Conservation (phyloP, 1,284 basidiomycete species). For the Mrakiaceae sp. region DNA sequence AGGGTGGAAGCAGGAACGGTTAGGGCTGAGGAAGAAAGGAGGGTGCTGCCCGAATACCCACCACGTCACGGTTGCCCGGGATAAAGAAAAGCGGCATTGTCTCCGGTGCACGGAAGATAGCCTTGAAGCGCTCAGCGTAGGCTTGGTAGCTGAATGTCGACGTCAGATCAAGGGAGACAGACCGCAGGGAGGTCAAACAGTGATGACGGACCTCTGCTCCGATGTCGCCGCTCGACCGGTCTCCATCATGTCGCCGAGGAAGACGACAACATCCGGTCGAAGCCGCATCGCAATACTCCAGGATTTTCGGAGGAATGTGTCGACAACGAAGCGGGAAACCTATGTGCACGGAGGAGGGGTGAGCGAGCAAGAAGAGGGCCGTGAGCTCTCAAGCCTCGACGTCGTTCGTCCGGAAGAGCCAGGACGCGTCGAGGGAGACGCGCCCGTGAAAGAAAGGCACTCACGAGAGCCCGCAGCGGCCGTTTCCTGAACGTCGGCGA, state of each 20-base stretch:
- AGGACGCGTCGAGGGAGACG: too few species aligned
- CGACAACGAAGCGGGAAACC: slow-evolving; percentile 47
- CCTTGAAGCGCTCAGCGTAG: slow-evolving; percentile 50
- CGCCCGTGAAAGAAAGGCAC: too few species aligned
- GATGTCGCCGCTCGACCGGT: slow-evolving; percentile 51
- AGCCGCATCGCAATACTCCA: slow-evolving; percentile 55
- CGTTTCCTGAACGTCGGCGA: slow-evolving; percentile 37
- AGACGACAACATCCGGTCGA: slow-evolving; percentile 58
- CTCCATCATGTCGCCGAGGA: slow-evolving; percentile 69
- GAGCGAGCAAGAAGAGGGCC: too few species aligned
- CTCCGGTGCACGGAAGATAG: slow-evolving; percentile 44
- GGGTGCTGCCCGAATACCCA: slow-evolving; percentile 36
- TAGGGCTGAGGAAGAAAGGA: slow-evolving; percentile 9
- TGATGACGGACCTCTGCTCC: slow-evolving; percentile 50
- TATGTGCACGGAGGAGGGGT: slow-evolving; percentile 14
- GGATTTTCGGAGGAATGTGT: slow-evolving; percentile 59
- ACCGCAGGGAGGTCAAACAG: neutral
- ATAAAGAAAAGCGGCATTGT: slow-evolving; percentile 48
- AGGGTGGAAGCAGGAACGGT: slow-evolving; percentile 24
- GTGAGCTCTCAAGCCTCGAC: too few species aligned
- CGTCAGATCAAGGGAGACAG: slow-evolving; percentile 1
- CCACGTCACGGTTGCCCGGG: slow-evolving; percentile 80
- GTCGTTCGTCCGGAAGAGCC: too few species aligned
- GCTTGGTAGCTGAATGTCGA: slow-evolving; percentile 44
- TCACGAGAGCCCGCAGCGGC: slow-evolving; percentile 23